Base-by-base conservation (phyloP, 2,329 filamentous ascomycete species). In the Phoma sp. region DNA sequence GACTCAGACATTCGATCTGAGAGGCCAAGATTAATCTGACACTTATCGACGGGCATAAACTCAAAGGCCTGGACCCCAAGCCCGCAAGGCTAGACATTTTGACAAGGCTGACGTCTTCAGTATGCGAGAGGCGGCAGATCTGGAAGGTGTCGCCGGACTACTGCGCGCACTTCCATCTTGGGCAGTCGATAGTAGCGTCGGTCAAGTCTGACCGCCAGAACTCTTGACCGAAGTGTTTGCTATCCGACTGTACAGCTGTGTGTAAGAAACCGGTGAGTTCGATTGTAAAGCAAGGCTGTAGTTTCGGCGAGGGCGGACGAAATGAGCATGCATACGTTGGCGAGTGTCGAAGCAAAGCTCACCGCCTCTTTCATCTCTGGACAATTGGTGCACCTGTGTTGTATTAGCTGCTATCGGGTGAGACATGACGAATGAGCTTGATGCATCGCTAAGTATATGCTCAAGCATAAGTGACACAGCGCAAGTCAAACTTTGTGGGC, bases 191-290 rank as follows among this genome's bases (percentile, higher is more conserved):
- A 48, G 33, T 28, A 4, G 11, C 14, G 18, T 4, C 7, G 17
- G 2, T 10, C 11, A 10, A 17, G 1, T 11, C 20, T 34, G 42
- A 23, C 42, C 21, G 34, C 33, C 34, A 18, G 20, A 28, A 6
- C 6, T 21, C 7, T 21, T 15, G 20, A 28, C 15, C 20, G 14
- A 5, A 9, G n/a, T 33, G 17, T 17, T 42, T 25, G 29, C 25
- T 29, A 25, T 26, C 5, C 14, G 25, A 20, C 18, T n/a, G 25
- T 11, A 17, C 7, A 21, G 21, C 43, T 43, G 38, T 37, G 43
- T 42, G 51, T 54, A 23, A 48, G 39, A 54, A 47, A 54, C 51
- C 51, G 51, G 51, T 54, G 32, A 54, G 33, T 15, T 11, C 26
- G 3, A 11, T 12, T 43, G 20, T 6, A 38, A n/a, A 7, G 25